Conservation (phyloP, 768 basidiomycete genomes). For the Mycena galericulata region DNA sequence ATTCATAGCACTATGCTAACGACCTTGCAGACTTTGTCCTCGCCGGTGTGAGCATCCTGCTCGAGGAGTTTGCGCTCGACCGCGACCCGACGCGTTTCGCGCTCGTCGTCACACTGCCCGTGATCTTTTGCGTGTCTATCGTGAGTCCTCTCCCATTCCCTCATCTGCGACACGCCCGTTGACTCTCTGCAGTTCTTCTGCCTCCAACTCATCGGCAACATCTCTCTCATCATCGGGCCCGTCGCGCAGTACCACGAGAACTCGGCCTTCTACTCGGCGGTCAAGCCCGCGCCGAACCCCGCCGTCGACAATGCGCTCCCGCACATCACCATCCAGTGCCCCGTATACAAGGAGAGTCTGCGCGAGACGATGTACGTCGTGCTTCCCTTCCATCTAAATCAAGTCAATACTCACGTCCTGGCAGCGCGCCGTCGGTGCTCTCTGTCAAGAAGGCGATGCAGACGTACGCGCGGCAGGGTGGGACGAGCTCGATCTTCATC, state of each 20-base stretch:
- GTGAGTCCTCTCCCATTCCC: constrained; percentile 31
- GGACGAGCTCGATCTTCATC: constrained; percentile 74
- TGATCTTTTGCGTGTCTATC: constrained; percentile 82
- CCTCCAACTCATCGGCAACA: constrained; percentile 75
- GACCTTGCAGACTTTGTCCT: constrained; percentile 46
- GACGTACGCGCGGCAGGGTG: constrained; percentile 58
- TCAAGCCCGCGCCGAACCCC: constrained; percentile 72
- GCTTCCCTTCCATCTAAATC: too few species aligned
- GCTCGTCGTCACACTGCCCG: constrained; percentile 71
- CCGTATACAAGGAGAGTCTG: constrained; percentile 88
- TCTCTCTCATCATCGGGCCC: constrained; percentile 78
- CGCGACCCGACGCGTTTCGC: constrained; percentile 71
- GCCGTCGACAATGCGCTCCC: constrained; percentile 79
- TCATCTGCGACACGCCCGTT: neutral
- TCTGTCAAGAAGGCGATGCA: constrained; percentile 89
- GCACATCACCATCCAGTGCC: constrained; percentile 85
- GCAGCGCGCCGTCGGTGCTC: constrained; percentile 77
- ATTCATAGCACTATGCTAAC: too few species aligned
- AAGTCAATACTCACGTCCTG: too few species aligned
- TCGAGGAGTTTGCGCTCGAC: constrained; percentile 80
- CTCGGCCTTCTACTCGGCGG: constrained; percentile 83
- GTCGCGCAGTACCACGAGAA: constrained; percentile 88
- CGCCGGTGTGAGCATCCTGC: constrained; percentile 67
- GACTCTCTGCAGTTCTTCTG: constrained; percentile 79
- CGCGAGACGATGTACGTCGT: constrained; percentile 81